phyloP scores from a whole-genome alignment of 257 asterid genomes.

The Solanum pennellii region DNA sequence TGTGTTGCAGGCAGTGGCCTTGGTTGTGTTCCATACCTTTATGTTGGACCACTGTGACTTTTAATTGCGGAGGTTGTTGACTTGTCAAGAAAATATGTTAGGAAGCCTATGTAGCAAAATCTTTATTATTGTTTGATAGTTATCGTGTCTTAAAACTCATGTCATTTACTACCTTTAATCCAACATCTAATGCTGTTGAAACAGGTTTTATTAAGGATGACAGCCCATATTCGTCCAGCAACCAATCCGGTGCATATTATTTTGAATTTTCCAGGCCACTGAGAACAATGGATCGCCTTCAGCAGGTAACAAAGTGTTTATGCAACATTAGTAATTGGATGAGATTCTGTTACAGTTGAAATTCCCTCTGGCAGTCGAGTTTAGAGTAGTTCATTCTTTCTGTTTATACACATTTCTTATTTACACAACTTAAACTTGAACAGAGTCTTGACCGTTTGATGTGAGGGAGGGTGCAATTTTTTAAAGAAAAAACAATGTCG shows the following conservation, averaged over 20 bases:
- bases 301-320: constrained; percentile 25
- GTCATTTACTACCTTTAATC: background rate
- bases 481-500: background rate
- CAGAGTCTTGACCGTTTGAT: background rate
- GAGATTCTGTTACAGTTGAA: background rate
- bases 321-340: background rate
- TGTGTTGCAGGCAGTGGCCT: background rate
- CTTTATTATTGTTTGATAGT: background rate
- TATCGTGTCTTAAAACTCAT: background rate
- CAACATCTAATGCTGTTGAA: background rate
- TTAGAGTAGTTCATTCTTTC: background rate
- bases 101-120: background rate
- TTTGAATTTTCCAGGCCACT: constrained; percentile 59
- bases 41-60: background rate
- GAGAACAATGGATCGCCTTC: constrained; percentile 53
- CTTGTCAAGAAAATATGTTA: background rate
- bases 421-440: background rate
- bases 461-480: background rate
- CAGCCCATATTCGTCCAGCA: constrained; percentile 36
- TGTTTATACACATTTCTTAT: background rate
- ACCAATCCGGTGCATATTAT: constrained; percentile 41
- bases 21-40: background rate
- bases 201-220: constrained; percentile 43
- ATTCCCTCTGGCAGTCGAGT: background rate
- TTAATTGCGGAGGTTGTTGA: background rate